Conservation (phyloP, 1,139 yeast genomes). For the Nakaseomyces glabratus region DNA sequence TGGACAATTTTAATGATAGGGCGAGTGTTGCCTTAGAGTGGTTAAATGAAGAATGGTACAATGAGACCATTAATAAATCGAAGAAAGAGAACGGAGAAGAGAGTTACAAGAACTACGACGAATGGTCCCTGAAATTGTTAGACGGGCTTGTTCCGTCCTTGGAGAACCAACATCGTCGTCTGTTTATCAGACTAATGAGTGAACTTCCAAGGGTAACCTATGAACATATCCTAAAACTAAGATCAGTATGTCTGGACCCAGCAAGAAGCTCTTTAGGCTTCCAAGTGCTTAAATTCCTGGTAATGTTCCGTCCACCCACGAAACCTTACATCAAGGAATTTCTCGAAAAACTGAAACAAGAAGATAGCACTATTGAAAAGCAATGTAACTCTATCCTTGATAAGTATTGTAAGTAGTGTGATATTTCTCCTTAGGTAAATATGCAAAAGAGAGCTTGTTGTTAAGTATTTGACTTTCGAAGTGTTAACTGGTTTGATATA, state of each 20-base stretch:
- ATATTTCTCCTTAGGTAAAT: too few species aligned
- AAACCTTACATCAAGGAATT: constrained; percentile 57
- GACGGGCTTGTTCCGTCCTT: constrained; percentile 79
- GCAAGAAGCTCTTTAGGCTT: constrained; percentile 72
- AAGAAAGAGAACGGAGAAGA: constrained; percentile 35
- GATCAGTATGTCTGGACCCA: constrained; percentile 79
- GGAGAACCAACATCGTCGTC: constrained; percentile 69
- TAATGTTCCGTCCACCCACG: constrained; percentile 87
- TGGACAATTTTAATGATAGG: constrained; percentile 62
- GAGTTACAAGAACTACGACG: constrained; percentile 36
- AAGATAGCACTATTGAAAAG: constrained; percentile 45
- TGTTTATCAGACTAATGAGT: constrained; percentile 71
- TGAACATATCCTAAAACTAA: constrained; percentile 52
- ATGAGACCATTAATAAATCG: constrained; percentile 36
- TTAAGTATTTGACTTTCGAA: too few species aligned
- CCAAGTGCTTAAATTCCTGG: constrained; percentile 67
- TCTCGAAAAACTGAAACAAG: constrained; percentile 46
- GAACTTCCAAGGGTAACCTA: constrained; percentile 73
- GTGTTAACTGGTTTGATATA: too few species aligned
- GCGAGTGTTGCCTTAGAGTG: constrained; percentile 80
- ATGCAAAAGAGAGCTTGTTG: too few species aligned
- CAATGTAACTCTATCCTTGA: constrained; percentile 47
- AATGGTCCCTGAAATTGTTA: constrained; percentile 64
- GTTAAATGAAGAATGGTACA: constrained; percentile 95
- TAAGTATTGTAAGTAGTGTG: constrained; percentile 34